Conservation (phyloP, 352 stramenopile species). For the Phytophthora citricola region DNA sequence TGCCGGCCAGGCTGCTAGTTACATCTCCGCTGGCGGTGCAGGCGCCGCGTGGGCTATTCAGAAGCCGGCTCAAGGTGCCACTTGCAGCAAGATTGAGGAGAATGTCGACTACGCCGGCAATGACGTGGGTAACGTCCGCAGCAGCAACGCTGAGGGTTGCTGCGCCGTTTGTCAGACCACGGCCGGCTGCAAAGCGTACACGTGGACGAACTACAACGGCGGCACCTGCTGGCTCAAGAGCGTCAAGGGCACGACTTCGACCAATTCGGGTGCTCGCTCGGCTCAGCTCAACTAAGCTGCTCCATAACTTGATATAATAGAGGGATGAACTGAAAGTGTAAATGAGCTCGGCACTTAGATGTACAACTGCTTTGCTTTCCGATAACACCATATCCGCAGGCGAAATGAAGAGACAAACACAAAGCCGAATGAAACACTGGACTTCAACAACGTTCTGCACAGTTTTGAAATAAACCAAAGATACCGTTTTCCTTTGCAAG, state of each 20-base stretch:
- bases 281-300: slow-evolving; percentile 26
- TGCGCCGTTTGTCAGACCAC: slow-evolving; percentile 39
- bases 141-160: slow-evolving; percentile 30
- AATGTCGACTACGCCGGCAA: slow-evolving; percentile 43
- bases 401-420: no score
- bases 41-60: slow-evolving; percentile 21
- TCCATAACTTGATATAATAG: not conserved
- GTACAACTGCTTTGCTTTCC: no score
- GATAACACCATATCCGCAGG: no score
- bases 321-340: slow-evolving; percentile 7
- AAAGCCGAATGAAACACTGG: no score
- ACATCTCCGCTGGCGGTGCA: slow-evolving; percentile 30
- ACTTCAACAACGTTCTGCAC: no score
- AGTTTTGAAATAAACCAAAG: slow-evolving; percentile 16
- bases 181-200: slow-evolving; percentile 39
- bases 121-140: slow-evolving; percentile 30
- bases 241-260: slow-evolving; percentile 20
- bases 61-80: slow-evolving; percentile 9
- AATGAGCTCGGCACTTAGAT: not conserved
- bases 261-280: slow-evolving; percentile 18
- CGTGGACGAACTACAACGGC: slow-evolving; percentile 52
- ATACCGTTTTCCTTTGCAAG: not conserved
- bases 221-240: slow-evolving; percentile 59
- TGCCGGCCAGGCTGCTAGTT: slow-evolving; percentile 45
- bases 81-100: slow-evolving; percentile 38